Percentiles rank a stretch among this genome's conserved stretches.
These are phyloP conservation scores for Bertia moriformis DNA, from an alignment of 2,329 filamentous ascomycete genomes.

Conservation along the genomic window DNA sequence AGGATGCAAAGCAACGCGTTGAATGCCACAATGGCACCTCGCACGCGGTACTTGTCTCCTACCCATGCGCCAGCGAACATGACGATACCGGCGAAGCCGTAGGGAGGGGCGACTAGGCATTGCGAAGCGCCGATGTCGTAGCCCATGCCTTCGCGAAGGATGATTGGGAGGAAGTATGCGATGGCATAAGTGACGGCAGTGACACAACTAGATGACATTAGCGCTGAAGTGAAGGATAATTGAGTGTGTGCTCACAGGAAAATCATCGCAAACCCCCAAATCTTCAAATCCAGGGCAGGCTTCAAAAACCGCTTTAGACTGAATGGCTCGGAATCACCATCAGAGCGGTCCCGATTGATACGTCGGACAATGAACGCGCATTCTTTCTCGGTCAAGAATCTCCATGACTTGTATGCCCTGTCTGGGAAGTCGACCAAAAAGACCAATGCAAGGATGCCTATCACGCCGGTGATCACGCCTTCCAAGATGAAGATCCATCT, in stretches of 20 bases:
- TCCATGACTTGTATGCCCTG: constrained; percentile 30
- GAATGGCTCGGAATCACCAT: constrained; percentile 30
- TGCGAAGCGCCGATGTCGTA: constrained; percentile 51
- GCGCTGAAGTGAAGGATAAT: constrained; percentile 41
- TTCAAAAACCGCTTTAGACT: constrained; percentile 27
- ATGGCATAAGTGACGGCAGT: constrained; percentile 64
- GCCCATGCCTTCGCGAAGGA: constrained; percentile 47
- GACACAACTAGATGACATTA: constrained; percentile 38
- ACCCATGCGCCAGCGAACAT: constrained; percentile 45
- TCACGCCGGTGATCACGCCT: constrained; percentile 34
- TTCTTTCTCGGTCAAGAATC: constrained; percentile 36
- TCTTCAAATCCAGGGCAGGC: constrained; percentile 33
- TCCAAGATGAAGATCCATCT: constrained; percentile 40
- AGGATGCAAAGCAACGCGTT: constrained; percentile 55
- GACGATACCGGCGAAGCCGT: constrained; percentile 46
- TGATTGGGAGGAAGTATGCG: constrained; percentile 66
- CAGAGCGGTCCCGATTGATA: constrained; percentile 41
- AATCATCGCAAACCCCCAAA: constrained; percentile 47
- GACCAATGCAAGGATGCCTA: constrained; percentile 36
- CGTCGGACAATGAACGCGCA: constrained; percentile 33
- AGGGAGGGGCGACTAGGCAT: constrained; percentile 59
- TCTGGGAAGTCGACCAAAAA: constrained; percentile 52
- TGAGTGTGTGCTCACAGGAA: constrained; percentile 35
- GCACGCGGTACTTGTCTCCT: constrained; percentile 52
- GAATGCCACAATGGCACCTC: constrained; percentile 50